Base-by-base conservation (phyloP, 164 flowering plant species). In the Stephania yunnanensis region DNA sequence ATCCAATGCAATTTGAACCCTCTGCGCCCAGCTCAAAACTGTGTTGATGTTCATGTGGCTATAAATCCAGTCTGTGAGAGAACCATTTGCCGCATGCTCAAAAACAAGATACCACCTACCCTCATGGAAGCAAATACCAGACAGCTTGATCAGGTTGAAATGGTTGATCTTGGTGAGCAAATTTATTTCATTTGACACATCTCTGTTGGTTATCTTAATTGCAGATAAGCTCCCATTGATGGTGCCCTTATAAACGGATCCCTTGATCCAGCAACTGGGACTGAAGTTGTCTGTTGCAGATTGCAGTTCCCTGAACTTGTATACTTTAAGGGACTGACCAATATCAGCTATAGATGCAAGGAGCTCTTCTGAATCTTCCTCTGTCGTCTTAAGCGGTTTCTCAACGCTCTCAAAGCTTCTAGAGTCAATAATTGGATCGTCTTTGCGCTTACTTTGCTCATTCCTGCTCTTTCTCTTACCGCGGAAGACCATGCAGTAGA, bases 31-130 rank as follows among this genome's bases (percentile, higher is more conserved):
- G 70, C 76, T 85, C 78, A 90, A 82, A 75, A 63, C 58, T 68
- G 81, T 80, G 0, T 61, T 74, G 61, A 70, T 79, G 9, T 53
- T 73, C 67, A 17, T 79, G 70, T 50, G 71, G 72, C 75, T 15
- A 69, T 79, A 74, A 55, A 94, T 86, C 97, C 96, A 92, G 58
- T 89, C 86, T 17, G 81, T 82, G 71, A 92, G 83, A 12, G 91
- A 75, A 65, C 97, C 94, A 74, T 91, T 90, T 13, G 73, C 83
- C 29, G 89, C 90, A 75, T 83, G 87, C 82, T 90, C 98, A 63
- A 89, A 89, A 66, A 92, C 91, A 69, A 94, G 88, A 75, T 88
- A 92, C 87, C 87, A 88, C 29, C 80, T 55, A 7, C 87, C 90
- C 6, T 80, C 85, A 50, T 80, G 72, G 75, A 86, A 85, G 71